phyloP scores from a whole-genome alignment of 805 yeast species.

The Peterozyma xylosa region DNA sequence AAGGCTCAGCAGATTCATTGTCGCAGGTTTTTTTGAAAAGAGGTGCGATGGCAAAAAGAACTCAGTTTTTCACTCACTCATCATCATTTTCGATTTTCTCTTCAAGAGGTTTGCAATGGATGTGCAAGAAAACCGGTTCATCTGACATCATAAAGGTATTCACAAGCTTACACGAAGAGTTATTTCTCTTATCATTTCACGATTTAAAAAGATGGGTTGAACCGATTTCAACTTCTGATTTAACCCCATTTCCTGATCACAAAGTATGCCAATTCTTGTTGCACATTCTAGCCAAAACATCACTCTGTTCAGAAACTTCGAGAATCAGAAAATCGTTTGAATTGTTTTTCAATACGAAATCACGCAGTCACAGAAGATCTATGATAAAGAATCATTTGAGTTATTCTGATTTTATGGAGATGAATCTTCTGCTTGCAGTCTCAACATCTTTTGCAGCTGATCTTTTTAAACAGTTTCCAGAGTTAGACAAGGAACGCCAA shows the following conservation, averaged over 20 bases:
- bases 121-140: constrained; percentile 16
- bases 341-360: not conserved
- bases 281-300: constrained; percentile 7
- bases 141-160: constrained; percentile 15
- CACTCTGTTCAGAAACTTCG: constrained; percentile 4
- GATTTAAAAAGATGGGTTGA: constrained; percentile 24
- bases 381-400: not conserved
- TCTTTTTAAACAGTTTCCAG: not conserved
- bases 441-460: not conserved
- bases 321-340: constrained; percentile 10
- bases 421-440: not conserved
- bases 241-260: constrained; percentile 24
- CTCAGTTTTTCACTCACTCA: constrained; percentile 18
- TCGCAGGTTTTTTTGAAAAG: constrained; percentile 6
- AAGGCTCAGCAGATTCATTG: not conserved
- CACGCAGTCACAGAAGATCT: not conserved
- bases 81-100: constrained; percentile 32
- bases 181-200: constrained; percentile 13
- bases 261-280: constrained; percentile 14
- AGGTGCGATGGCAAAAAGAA: constrained; percentile 15
- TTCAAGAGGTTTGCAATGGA: constrained; percentile 31
- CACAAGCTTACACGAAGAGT: constrained; percentile 13
- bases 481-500: not conserved
- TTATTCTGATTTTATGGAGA: not conserved
- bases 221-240: constrained; percentile 18